Conservation (phyloP, 2,329 filamentous ascomycete species). For the Chaetomium strumarium region DNA sequence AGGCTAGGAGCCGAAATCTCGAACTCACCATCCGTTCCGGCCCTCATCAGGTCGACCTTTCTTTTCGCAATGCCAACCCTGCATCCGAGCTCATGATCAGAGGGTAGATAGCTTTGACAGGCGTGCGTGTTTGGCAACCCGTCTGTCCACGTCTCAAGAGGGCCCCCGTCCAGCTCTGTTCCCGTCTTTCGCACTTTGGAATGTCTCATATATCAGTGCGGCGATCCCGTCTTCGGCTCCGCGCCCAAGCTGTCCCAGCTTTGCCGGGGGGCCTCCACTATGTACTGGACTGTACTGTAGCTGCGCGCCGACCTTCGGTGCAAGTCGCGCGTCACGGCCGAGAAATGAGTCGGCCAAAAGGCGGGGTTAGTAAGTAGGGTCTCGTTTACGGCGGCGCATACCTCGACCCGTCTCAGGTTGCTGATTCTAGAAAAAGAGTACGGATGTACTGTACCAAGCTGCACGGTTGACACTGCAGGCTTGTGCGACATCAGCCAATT, state of each 20-base stretch:
- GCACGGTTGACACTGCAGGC: slow-evolving; percentile 4
- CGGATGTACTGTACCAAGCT: too few species aligned
- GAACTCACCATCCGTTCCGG: background rate
- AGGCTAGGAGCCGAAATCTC: background rate
- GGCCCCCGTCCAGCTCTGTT: slow-evolving; percentile 3
- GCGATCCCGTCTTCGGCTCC: slow-evolving; percentile 3
- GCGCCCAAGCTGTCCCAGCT: slow-evolving; percentile 12
- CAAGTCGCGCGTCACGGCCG: slow-evolving; percentile 6
- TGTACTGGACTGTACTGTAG: background rate
- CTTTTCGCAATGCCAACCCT: too few species aligned
- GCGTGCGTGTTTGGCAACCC: slow-evolving; percentile 2
- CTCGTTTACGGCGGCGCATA: background rate
- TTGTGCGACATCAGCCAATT: slow-evolving; percentile 11
- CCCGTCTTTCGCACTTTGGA: slow-evolving; percentile 5
- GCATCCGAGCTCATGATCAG: slow-evolving; percentile 12
- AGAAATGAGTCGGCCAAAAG: background rate
- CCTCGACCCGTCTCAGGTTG: slow-evolving; percentile 1
- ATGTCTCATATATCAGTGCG: slow-evolving; percentile 7
- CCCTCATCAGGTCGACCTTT: background rate
- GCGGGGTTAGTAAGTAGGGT: background rate
- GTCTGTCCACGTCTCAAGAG: slow-evolving; percentile 14
- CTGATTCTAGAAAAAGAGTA: slow-evolving; percentile 2
- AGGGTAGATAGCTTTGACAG: slow-evolving; percentile 1
- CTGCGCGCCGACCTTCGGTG: background rate
- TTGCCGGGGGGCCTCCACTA: slow-evolving; percentile 1